Evolutionary conservation across 202 grass and related monocot species (phyloP), one percentile per base, ranked within the genome.

Genomic region (Thinopyrum obtusiflorum): DNA sequence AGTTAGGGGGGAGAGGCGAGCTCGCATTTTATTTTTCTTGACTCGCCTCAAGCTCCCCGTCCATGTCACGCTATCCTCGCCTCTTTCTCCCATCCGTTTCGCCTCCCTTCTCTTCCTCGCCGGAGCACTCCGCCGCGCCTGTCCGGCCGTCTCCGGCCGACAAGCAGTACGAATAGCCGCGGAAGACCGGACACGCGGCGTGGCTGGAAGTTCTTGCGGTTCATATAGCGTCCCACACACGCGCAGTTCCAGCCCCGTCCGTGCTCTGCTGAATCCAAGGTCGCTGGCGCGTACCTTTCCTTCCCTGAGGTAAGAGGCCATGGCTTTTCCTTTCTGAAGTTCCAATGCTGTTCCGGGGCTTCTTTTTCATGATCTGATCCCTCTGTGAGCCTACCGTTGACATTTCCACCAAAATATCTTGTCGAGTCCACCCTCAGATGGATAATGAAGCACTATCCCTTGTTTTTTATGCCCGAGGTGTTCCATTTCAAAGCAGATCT

Each of bases 11-110:
- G 61, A 80, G 89, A 80, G 80, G 29, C 37, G 85, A 49, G 35
- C 21, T 59, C 55, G 55, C 55, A 23, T 65, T 17, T 67, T 28
- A 18, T 24, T 69, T 69, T 46, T 32, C 33, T 66, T 82, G 80
- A 79, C 80, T 27, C 36, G 61, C 67, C 23, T 37, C 51, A 29
- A 14, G 18, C 15, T 90, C 27, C 65, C 77, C 20, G 77, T 87
- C 81, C 53, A 70, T 84, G 63, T 90, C 89, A 90, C 81, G 63
- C 82, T 80, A 64, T 81, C 29, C 10, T 14, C 62, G 27, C 40
- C n/a, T 78, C 28, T 33, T 82, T 35, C 73, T 23, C 20, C 55
- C 53, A 23, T 18, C 85, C 85, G 4, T 20, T 61, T 87, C 27
- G 11, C 73, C 64, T 14, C 69, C 70, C 51, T 82, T 63, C 65